Conservation (phyloP, 2,329 filamentous ascomycete genomes). For the Pseudocercospora macadamiae region DNA sequence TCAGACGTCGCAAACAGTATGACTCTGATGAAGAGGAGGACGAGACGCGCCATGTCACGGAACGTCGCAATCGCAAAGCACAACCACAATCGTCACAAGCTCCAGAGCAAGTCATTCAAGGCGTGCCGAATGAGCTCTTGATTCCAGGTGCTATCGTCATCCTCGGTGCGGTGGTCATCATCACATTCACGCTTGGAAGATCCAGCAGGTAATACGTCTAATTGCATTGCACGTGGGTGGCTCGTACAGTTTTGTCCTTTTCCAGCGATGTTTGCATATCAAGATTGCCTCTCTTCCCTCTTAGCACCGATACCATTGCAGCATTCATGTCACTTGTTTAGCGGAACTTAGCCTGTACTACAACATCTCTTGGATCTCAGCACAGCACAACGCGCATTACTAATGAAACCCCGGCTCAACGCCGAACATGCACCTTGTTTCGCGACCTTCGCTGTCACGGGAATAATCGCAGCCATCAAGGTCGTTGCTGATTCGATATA, state of each 20-base stretch:
- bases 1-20: conserved; percentile 52
- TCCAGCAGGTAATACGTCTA: conserved; percentile 30
- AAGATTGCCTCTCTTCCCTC: conserved; percentile 4
- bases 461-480: too few species aligned
- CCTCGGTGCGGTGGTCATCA: conserved; percentile 90
- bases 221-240: conserved; percentile 10
- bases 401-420: too few species aligned
- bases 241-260: too few species aligned
- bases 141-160: conserved; percentile 93
- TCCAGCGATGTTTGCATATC: conserved; percentile 10
- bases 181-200: conserved; percentile 76
- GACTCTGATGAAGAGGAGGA: conserved; percentile 59
- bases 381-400: not conserved
- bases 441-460: too few species aligned
- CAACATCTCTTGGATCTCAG: not conserved
- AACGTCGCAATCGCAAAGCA: conserved; percentile 36
- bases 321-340: conserved; percentile 2
- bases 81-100: conserved; percentile 52
- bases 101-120: conserved; percentile 80
- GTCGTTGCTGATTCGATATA: too few species aligned
- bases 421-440: too few species aligned
- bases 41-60: conserved; percentile 36
- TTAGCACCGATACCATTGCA: conserved; percentile 20
- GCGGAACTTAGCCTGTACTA: not conserved
- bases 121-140: conserved; percentile 90